Evolutionary conservation across 2,329 filamentous ascomycete species (phyloP).

Genomic region (Parastagonospora avenae): DNA sequence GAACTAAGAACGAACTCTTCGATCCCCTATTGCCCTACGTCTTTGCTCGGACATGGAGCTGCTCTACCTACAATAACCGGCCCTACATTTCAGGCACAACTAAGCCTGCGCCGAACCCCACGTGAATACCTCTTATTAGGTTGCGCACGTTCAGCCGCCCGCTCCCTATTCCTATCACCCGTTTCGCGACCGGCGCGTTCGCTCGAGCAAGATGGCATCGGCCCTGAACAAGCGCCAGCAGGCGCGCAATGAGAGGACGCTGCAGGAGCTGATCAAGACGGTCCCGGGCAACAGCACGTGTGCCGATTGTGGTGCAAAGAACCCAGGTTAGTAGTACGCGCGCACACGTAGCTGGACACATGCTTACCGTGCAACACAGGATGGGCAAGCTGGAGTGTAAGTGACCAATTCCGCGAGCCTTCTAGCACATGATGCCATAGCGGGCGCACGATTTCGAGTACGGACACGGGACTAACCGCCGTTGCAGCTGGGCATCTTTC

Average conservation of each 20-base stretch:
- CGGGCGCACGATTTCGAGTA: not conserved
- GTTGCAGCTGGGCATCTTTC: conserved; percentile 82
- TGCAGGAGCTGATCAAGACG: conserved; percentile 86
- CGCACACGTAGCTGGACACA: conserved; percentile 4
- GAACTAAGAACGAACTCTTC: conserved; percentile 15
- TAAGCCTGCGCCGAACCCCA: conserved; percentile 16
- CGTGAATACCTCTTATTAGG: conserved; percentile 8
- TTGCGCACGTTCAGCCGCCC: conserved; percentile 28
- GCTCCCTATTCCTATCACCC: conserved; percentile 16
- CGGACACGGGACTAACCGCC: conserved; percentile 18
- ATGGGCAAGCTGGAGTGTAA: conserved; percentile 97
- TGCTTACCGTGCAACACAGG: conserved; percentile 58
- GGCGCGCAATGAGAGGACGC: conserved; percentile 89
- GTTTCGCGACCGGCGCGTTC: conserved; percentile 22
- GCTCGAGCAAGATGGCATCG: conserved; percentile 64
- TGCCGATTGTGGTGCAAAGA: conserved; percentile 89
- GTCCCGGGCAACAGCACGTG: conserved; percentile 90
- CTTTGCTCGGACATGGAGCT: conserved; percentile 19
- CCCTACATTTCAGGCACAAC: conserved; percentile 8
- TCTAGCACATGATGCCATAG: not conserved
- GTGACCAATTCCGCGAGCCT: conserved; percentile 36
- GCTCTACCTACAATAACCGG: conserved; percentile 11
- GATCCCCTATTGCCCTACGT: conserved; percentile 21
- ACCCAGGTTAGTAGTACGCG: conserved; percentile 72
- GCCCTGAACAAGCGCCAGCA: conserved; percentile 93